Conservation (phyloP, 441 rosid species). For the Brassica balearica region DNA sequence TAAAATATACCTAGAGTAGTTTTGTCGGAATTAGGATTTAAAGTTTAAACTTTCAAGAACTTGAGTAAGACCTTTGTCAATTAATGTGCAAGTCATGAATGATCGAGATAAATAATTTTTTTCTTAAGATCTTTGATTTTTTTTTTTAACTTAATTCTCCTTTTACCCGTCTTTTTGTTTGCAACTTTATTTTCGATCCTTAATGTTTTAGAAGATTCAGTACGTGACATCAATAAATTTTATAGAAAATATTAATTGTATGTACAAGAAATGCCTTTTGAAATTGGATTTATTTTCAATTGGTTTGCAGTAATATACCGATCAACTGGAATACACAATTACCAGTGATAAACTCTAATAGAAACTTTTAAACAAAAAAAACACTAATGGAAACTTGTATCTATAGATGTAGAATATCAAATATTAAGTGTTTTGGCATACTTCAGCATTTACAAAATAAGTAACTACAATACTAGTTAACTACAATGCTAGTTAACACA, state of each 20-base stretch:
- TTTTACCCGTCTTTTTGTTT: background rate
- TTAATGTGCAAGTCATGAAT: slow-evolving; percentile 38
- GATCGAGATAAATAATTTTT: slow-evolving; percentile 37
- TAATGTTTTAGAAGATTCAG: slow-evolving; percentile 4
- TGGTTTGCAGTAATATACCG: background rate
- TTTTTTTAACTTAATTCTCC: background rate
- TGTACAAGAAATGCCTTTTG: background rate
- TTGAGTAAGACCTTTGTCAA: slow-evolving; percentile 48
- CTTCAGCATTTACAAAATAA: background rate
- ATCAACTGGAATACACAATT: background rate
- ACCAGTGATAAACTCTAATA: background rate
- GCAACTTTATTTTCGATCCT: background rate
- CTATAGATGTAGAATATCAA: background rate
- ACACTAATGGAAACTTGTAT: background rate
- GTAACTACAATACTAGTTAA: background rate
- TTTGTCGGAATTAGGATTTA: slow-evolving; percentile 47
- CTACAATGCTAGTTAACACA: background rate
- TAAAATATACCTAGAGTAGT: slow-evolving; percentile 39
- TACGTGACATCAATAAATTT: slow-evolving; percentile 12
- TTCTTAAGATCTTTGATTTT: slow-evolving; percentile 18
- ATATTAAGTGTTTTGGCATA: background rate
- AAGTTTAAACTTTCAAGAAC: slow-evolving; percentile 35
- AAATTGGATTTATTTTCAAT: background rate
- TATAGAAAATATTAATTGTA: background rate
- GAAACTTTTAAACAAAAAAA: background rate